These are phyloP conservation scores for Cercospora sp. DNA, from an alignment of 2,329 filamentous ascomycete genomes.

Conservation along the genomic window DNA sequence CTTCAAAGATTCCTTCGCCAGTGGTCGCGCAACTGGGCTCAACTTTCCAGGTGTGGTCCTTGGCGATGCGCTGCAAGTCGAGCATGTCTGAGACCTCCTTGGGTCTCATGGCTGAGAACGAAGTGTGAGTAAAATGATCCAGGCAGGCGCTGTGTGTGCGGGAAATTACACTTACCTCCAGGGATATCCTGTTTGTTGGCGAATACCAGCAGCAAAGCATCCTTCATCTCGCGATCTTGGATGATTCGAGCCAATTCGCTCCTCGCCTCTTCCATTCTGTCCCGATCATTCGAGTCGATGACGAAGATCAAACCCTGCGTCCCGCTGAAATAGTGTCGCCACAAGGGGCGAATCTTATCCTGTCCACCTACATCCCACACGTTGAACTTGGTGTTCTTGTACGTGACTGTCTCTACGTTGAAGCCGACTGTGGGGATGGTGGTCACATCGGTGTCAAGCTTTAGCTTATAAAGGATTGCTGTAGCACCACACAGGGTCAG, in stretches of 20 bases:
- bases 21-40: constrained; percentile 56
- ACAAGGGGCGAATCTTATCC: constrained; percentile 99
- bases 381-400: constrained; percentile 99
- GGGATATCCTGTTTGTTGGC: constrained; percentile 99
- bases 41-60: constrained; percentile 56
- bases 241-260: constrained; percentile 98
- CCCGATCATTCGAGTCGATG: constrained; percentile 97
- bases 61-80: constrained; percentile 52
- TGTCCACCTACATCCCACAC: constrained; percentile 99
- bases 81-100: constrained; percentile 53
- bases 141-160: neutral
- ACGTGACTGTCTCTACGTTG: constrained; percentile 99
- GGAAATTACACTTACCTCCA: constrained; percentile 60
- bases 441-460: constrained; percentile 98
- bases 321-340: constrained; percentile 98
- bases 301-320: constrained; percentile 99
- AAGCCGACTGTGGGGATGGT: constrained; percentile 99
- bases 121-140: neutral
- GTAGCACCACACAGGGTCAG: constrained; percentile 4
- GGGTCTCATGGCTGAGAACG: constrained; percentile 47
- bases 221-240: constrained; percentile 97
- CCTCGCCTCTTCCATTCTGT: constrained; percentile 94
- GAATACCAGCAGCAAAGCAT: constrained; percentile 94
- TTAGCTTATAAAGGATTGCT: constrained; percentile 98
- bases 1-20: constrained; percentile 56